Evolutionary conservation across 2,329 filamentous ascomycete genomes (phyloP).

Genomic region (Westerdykella aurantiaca): DNA sequence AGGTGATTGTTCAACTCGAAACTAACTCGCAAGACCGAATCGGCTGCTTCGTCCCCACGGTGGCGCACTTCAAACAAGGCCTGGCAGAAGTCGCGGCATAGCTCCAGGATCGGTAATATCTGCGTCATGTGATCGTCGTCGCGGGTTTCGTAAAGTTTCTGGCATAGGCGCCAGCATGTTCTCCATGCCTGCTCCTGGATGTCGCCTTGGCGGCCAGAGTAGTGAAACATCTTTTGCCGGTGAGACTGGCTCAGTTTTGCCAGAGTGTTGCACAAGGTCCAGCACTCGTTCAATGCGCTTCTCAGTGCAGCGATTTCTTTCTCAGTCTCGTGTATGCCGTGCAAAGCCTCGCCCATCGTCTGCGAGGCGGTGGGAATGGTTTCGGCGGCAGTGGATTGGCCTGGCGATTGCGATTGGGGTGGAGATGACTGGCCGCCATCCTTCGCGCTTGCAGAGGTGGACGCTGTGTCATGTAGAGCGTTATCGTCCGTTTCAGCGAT

Average conservation of each 20-base stretch:
- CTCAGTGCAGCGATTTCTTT: slow-evolving; percentile 63
- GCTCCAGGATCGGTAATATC: slow-evolving; percentile 69
- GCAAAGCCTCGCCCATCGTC: slow-evolving; percentile 48
- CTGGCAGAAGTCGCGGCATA: slow-evolving; percentile 90
- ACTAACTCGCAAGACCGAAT: slow-evolving; percentile 84
- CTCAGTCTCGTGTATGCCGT: slow-evolving; percentile 54
- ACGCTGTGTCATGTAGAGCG: slow-evolving; percentile 22
- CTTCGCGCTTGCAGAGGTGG: slow-evolving; percentile 27
- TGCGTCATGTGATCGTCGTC: slow-evolving; percentile 65
- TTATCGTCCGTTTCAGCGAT: slow-evolving; percentile 44
- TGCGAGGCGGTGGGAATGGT: slow-evolving; percentile 23
- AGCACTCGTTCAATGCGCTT: slow-evolving; percentile 77
- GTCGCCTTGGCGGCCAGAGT: slow-evolving; percentile 61
- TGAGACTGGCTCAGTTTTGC: slow-evolving; percentile 80
- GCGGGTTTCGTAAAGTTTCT: slow-evolving; percentile 76
- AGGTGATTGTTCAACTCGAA: slow-evolving; percentile 95
- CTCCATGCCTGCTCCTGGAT: slow-evolving; percentile 87
- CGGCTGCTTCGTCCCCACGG: slow-evolving; percentile 69
- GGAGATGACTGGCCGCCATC: slow-evolving; percentile 30
- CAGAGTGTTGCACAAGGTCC: slow-evolving; percentile 88
- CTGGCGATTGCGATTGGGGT: slow-evolving; percentile 24
- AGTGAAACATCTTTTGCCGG: slow-evolving; percentile 71
- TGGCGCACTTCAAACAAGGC: slow-evolving; percentile 80
- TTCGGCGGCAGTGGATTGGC: slow-evolving; percentile 2
- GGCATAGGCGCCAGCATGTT: slow-evolving; percentile 88